Evolutionary conservation across 2,329 filamentous ascomycete species (phyloP).

Genomic region (Cryphonectria carpinicola): DNA sequence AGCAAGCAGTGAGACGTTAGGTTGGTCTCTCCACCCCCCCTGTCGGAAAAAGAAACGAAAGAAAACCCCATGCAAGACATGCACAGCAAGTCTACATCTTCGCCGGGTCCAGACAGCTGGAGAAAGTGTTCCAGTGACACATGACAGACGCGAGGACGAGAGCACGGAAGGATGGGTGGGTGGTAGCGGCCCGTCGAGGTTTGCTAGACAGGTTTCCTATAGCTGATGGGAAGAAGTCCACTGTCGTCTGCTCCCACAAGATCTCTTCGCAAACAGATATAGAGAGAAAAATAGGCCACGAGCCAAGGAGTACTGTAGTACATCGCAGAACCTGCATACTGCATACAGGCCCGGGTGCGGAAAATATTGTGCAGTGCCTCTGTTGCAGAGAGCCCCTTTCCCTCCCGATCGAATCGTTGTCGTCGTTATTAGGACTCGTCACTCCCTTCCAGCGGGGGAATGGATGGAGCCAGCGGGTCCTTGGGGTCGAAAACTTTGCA

Average conservation of each 20-base stretch:
- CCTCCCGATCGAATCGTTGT: background rate
- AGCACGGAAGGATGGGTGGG: background rate
- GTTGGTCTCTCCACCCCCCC: background rate
- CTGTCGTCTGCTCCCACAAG: background rate
- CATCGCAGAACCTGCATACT: background rate
- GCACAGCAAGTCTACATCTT: background rate
- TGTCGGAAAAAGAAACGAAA: background rate
- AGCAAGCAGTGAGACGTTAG: background rate
- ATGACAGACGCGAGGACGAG: slow-evolving; percentile 3
- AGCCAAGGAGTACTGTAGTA: background rate
- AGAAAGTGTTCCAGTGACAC: slow-evolving; percentile 1
- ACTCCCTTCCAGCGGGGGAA: background rate
- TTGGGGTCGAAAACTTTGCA: background rate
- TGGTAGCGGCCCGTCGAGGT: background rate
- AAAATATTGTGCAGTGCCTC: background rate
- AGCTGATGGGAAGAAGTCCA: background rate
- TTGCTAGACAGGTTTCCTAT: background rate
- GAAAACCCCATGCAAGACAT: background rate
- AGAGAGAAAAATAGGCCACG: background rate
- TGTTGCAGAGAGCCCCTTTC: background rate
- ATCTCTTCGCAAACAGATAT: background rate
- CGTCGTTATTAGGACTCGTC: background rate
- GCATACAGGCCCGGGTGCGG: background rate
- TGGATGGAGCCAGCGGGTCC: background rate
- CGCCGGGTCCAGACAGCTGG: background rate